Base-by-base conservation (phyloP, 768 basidiomycete species). In the Rhodotorula kratochvilovae region DNA sequence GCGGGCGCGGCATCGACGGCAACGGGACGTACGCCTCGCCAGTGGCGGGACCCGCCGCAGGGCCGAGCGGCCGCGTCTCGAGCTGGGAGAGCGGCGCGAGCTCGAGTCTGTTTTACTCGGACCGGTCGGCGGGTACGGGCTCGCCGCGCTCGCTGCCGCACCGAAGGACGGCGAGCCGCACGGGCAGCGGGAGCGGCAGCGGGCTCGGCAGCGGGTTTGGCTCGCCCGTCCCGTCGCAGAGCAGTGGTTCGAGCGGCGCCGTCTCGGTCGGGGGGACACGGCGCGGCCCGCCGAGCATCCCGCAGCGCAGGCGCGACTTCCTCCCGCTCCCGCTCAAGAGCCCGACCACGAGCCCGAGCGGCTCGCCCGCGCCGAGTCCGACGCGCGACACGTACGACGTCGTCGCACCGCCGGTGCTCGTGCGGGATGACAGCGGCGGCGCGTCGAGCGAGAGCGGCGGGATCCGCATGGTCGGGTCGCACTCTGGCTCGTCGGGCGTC, bases 31-130 rank as follows among this genome's bases (percentile, higher is more conserved):
- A 39, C 33, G 50, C 61, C 2, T 46, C 33, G 19, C 45, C 27
- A 2, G n/a, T 25, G 53, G 63, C 54, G 62, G 58, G 51, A 35
- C n/a, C 35, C 55, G 61, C 51, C 45, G 64, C 61, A 17, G 53
- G 36, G 17, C 50, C n/a, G 60, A 63, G 69, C 16, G 50, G 63
- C 5, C 54, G 67, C 19, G 59, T 63, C 5, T 70, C 68, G 43
- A 76, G 72, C 63, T 76, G 74, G 67, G 74, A 75, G 55, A 72
- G 70, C 39, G 58, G 69, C 13, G 69, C 65, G 19, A 70, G 67
- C 23, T 74, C 72, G 15, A 70, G 68, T 29, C 63, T 76, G 5
- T 78, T 76, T 70, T 78, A 78, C 70, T 72, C 74, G 25, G 73
- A 74, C 45, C 55, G 70, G 10, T 72, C 73, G 19, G 64, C 51